Conservation (phyloP, 257 asterid species). For the Solanum stenotomum region DNA sequence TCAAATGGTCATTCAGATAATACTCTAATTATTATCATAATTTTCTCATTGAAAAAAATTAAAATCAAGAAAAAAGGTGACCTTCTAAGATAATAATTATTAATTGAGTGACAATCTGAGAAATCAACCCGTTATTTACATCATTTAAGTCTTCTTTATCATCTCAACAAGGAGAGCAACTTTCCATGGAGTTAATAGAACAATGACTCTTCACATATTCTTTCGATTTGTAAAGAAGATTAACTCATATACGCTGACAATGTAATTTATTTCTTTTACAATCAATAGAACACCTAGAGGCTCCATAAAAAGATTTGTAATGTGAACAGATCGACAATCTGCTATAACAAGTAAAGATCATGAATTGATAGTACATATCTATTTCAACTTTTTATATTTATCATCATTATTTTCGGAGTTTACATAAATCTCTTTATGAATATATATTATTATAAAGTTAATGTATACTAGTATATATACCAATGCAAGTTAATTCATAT, state of each 20-base stretch:
- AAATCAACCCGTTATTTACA: neutral
- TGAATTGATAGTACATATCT: neutral
- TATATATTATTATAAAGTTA: neutral
- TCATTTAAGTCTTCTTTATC: neutral
- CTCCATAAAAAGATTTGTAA: neutral
- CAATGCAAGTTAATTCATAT: neutral
- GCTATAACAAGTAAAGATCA: neutral
- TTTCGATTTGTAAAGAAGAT: neutral
- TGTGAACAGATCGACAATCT: neutral
- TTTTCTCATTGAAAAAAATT: neutral
- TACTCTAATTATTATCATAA: neutral
- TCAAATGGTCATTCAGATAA: neutral
- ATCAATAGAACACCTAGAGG: neutral
- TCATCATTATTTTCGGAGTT: neutral
- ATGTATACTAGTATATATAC: neutral
- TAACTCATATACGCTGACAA: neutral
- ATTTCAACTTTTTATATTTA: neutral
- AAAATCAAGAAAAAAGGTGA: neutral
- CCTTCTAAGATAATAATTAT: neutral
- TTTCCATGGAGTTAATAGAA: neutral
- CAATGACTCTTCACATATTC: neutral
- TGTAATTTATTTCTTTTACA: neutral
- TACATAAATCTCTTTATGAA: neutral
- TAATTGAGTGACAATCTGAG: neutral
- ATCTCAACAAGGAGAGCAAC: neutral